Evolutionary conservation across 202 grass and related monocot genomes (phyloP), one percentile per base, ranked within the genome.

Genomic region (Musa balbisiana): DNA sequence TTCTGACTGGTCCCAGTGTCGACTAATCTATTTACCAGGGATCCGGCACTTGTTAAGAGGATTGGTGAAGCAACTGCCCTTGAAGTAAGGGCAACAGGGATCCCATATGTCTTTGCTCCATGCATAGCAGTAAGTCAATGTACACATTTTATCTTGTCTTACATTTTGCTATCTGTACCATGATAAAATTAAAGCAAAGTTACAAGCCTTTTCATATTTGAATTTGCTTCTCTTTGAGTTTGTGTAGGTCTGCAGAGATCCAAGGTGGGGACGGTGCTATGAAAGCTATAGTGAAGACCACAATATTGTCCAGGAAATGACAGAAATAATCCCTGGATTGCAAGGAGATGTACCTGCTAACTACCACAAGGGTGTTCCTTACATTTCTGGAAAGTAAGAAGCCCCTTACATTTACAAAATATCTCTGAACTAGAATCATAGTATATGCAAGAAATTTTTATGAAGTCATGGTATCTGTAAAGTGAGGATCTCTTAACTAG

Each of bases 251-350:
- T 97, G 94, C 82, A 93, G 90, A 89, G 94, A 97, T 84, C 94
- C 94, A 79, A 91, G 94, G 78, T 97, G 94, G 94, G 94, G 94
- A 55, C 79, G 94, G 49, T 97, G 94, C 59, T 97, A 91, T 50
- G 94, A 97, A 80, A 97, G 94, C 77, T 97, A 91, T 75, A 93
- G 94, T 79, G 94, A 97, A 83, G 90, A 97, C 71, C 81, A 89
- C 80, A 89, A 65, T 16, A 69, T 97, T 86, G 90, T 97, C 70
- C 90, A 93, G 84, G 64, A 91, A 82, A 97, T 97, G 94, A 97
- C 90, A 82, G 90, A 93, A 78, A 89, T 97, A 64, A 97, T 97
- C 56, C 83, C 91, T 81, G 94, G 94, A 60, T 83, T 97, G 27
- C 90, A 97, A 79, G 94, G 94, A 76, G 94, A 97, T 81, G 81